Percentiles rank a stretch among this genome's conserved stretches.
Evolutionary conservation across 2,329 filamentous ascomycete species (phyloP).

Genomic region (Nannizziopsis barbatae): DNA sequence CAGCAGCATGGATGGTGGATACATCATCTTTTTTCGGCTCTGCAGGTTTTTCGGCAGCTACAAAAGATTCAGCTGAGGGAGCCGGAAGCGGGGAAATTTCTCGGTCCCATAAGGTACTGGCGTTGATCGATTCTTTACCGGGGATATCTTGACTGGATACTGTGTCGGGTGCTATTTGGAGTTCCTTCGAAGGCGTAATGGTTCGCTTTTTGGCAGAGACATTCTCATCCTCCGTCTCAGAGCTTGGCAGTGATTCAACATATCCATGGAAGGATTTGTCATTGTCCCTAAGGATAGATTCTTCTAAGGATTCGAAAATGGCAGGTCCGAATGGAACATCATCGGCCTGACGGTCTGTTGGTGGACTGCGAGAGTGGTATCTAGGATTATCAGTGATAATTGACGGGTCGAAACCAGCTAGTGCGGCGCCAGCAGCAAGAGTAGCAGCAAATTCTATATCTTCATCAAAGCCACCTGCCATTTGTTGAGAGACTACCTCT

Average conservation of each 20-base stretch:
- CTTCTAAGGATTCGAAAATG: slow-evolving; percentile 15
- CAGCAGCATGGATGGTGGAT: no score
- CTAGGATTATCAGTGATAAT: slow-evolving; percentile 56
- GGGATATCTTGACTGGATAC: background rate
- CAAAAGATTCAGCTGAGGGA: no score
- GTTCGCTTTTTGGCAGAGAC: background rate
- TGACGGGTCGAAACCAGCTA: slow-evolving; percentile 59
- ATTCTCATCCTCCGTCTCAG: slow-evolving; percentile 9
- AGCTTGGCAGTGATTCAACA: slow-evolving; percentile 9
- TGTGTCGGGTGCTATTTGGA: background rate
- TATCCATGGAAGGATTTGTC: slow-evolving; percentile 8
- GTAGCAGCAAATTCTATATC: slow-evolving; percentile 60
- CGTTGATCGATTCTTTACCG: no score
- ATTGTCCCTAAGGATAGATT: slow-evolving; percentile 1
- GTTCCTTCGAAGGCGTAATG: background rate
- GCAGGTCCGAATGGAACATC: slow-evolving; percentile 2
- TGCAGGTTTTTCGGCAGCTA: no score
- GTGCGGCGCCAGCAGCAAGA: slow-evolving; percentile 55
- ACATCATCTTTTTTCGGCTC: no score
- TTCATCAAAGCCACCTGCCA: slow-evolving; percentile 42
- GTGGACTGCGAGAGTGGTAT: slow-evolving; percentile 45
- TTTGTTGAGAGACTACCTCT: slow-evolving; percentile 3
- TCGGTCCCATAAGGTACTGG: no score
- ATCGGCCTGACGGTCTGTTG: slow-evolving; percentile 12
- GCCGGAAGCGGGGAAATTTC: no score